Percentiles rank a stretch among this genome's conserved stretches.
Conservation (phyloP, 768 basidiomycete species). For the Candolleomyces aberdarensis region DNA sequence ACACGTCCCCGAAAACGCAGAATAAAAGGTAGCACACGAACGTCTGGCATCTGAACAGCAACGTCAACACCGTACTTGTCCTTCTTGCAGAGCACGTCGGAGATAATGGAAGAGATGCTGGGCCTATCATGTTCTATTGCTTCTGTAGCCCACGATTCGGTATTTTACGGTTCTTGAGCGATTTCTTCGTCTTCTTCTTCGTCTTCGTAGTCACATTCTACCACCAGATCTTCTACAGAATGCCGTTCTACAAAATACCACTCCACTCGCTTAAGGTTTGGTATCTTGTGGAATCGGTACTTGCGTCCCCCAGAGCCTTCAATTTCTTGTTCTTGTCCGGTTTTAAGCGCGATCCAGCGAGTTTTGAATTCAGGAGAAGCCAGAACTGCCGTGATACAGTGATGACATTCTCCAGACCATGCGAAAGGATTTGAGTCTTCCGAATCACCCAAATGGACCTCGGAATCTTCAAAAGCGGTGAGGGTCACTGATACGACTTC, state of each 20-base stretch:
- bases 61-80: constrained; percentile 77
- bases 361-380: neutral
- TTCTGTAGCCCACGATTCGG: no score
- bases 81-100: no score
- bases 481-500: neutral
- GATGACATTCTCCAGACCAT: constrained; percentile 9
- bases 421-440: neutral
- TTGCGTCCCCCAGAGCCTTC: neutral
- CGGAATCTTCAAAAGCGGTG: neutral
- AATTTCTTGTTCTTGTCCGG: neutral
- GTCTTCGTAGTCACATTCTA: neutral
- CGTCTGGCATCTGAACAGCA: constrained; percentile 84
- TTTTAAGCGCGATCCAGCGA: neutral
- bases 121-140: no score
- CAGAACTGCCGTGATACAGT: neutral
- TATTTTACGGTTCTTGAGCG: no score
- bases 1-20: constrained; percentile 81
- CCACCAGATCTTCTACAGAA: constrained; percentile 18
- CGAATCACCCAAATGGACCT: neutral
- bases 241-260: constrained; percentile 29
- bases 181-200: no score
- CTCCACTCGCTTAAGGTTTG: constrained; percentile 26
- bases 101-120: no score
- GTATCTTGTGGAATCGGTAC: neutral
- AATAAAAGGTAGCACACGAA: constrained; percentile 37